Conservation (phyloP, 306 rosid genomes). For the Ziziphus jujuba region DNA sequence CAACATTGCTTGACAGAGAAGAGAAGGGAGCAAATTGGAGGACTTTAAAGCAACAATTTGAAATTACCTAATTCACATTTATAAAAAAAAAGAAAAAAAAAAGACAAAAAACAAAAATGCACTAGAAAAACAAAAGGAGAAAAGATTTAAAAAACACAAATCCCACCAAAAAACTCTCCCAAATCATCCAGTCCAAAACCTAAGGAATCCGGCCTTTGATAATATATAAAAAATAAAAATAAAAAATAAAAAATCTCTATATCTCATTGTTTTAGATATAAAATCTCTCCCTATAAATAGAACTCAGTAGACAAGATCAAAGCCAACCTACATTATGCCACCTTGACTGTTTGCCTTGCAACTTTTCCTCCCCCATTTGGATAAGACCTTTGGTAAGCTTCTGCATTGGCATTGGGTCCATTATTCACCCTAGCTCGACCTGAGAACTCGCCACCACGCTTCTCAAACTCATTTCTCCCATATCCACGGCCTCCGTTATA, state of each 20-base stretch:
- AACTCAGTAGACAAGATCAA: conserved; percentile 16
- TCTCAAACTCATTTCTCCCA: conserved; percentile 55
- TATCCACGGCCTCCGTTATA: conserved; percentile 52
- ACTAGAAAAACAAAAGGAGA: neutral
- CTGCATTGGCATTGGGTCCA: conserved; percentile 42
- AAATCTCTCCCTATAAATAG: conserved; percentile 22
- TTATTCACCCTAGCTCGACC: conserved; percentile 40
- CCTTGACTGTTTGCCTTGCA: conserved; percentile 42
- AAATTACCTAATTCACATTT: no score
- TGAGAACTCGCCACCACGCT: conserved; percentile 50
- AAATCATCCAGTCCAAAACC: conserved; percentile 9
- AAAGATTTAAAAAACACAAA: no score
- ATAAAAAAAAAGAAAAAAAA: no score
- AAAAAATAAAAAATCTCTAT: neutral
- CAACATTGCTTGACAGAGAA: no score
- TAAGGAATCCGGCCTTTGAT: conserved; percentile 37
- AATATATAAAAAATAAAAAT: no score
- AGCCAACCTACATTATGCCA: conserved; percentile 22
- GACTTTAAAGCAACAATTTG: no score
- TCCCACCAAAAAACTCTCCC: neutral
- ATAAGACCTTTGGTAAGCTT: conserved; percentile 34
- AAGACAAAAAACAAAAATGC: no score
- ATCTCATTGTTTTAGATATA: neutral
- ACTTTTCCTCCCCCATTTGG: conserved; percentile 51
- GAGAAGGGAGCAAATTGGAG: no score